A percentile compares a stretch with the other conserved stretches of the same genome.
These are phyloP conservation scores for Yarrowia osloensis DNA, from an alignment of 805 yeast species.

Conservation along the genomic window DNA sequence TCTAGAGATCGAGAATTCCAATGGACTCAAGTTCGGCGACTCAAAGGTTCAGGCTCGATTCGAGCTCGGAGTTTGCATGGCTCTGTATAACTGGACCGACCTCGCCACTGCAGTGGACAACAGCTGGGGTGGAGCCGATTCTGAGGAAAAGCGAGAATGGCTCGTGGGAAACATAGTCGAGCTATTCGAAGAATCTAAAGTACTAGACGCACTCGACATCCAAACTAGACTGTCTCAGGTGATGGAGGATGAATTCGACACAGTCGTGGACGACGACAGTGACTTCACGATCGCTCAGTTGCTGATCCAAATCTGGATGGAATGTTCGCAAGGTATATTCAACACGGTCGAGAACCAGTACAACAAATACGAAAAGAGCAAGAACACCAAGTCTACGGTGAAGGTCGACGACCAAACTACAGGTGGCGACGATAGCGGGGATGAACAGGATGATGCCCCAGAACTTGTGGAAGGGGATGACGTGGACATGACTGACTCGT, in stretches of 20 bases:
- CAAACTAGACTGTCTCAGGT: constrained; percentile 86
- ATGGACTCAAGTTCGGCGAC: constrained; percentile 41
- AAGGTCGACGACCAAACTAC: constrained; percentile 55
- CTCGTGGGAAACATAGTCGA: constrained; percentile 79
- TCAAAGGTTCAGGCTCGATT: constrained; percentile 78
- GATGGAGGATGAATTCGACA: constrained; percentile 94
- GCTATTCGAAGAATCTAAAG: constrained; percentile 60
- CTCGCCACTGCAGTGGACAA: constrained; percentile 85
- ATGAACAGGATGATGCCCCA: constrained; percentile 48
- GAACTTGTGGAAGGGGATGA: constrained; percentile 44
- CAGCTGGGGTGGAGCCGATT: constrained; percentile 93
- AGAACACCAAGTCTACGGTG: constrained; percentile 44
- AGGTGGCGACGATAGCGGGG: constrained; percentile 51
- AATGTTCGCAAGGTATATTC: constrained; percentile 58
- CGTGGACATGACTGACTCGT: constrained; percentile 45
- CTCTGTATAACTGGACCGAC: constrained; percentile 87
- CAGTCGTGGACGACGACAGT: constrained; percentile 83
- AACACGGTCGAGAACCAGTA: constrained; percentile 60
- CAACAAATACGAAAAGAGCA: constrained; percentile 57
- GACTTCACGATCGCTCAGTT: constrained; percentile 71
- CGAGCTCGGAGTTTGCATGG: constrained; percentile 92
- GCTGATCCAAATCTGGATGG: constrained; percentile 65
- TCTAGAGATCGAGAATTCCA: constrained; percentile 15
- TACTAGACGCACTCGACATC: constrained; percentile 73
- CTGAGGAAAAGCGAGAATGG: constrained; percentile 94